Evolutionary conservation across 495 filamentous ascomycete genomes (phyloP).

Genomic region (Hypoxylon subgilvum): DNA sequence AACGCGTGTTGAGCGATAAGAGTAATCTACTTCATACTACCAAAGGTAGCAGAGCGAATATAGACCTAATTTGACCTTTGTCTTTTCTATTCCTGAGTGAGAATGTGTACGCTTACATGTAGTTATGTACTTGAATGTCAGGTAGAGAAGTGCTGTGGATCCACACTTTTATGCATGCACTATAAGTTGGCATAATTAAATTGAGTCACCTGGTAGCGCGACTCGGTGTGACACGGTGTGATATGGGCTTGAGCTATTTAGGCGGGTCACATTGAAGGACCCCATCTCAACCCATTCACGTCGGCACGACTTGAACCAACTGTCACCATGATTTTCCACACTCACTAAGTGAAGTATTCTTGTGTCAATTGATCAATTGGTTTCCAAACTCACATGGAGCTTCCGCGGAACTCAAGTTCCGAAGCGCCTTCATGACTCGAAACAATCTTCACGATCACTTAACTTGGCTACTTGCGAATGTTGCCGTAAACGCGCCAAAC

Average conservation of each 20-base stretch:
- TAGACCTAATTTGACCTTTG: neutral
- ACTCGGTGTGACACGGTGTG: neutral
- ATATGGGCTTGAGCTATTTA: constrained; percentile 6
- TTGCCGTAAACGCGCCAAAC: constrained; percentile 40
- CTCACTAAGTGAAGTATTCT: neutral
- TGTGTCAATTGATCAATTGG: constrained; percentile 37
- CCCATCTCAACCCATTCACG: neutral
- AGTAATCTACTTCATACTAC: neutral
- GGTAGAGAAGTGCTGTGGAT: too few relatives aligned
- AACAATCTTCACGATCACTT: constrained; percentile 66
- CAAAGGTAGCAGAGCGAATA: neutral
- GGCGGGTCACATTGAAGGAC: neutral
- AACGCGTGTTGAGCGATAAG: constrained; percentile 26
- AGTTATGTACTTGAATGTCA: too few relatives aligned
- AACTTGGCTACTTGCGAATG: constrained; percentile 62
- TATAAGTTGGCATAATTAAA: neutral
- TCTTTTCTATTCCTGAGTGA: too few relatives aligned
- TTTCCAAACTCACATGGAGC: constrained; percentile 40
- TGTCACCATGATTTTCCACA: neutral
- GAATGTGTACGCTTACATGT: too few relatives aligned
- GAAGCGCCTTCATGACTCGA: constrained; percentile 63
- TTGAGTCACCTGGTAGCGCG: constrained; percentile 15
- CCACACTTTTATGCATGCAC: neutral
- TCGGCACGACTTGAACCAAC: neutral
- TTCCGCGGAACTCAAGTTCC: constrained; percentile 44